Conservation (phyloP, 129 eudicot species). For the Tanacetum coccineum region DNA sequence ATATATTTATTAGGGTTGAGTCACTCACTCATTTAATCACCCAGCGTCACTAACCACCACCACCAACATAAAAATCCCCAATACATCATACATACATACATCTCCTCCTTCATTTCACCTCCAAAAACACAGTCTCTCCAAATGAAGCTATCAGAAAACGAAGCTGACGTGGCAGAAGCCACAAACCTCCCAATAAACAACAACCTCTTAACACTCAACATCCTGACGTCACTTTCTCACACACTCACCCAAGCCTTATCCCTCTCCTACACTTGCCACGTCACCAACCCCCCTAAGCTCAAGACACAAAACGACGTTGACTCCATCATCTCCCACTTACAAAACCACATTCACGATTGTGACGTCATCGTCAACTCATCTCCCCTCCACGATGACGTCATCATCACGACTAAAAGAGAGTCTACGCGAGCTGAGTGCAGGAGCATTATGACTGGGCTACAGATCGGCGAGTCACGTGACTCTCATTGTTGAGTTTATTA, state of each 20-base stretch:
- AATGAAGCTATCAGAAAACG: constrained; percentile 42
- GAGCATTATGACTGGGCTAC: constrained; percentile 68
- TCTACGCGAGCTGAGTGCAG: constrained; percentile 56
- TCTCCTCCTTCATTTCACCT: background rate
- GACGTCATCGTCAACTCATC: constrained; percentile 58
- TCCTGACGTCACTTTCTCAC: constrained; percentile 46
- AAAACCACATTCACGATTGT: constrained; percentile 42
- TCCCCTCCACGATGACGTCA: constrained; percentile 38
- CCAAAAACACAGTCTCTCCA: background rate
- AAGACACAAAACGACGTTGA: constrained; percentile 84
- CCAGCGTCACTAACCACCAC: background rate
- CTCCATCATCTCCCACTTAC: constrained; percentile 53
- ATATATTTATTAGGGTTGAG: too few relatives aligned
- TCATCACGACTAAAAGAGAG: constrained; percentile 36
- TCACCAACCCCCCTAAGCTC: constrained; percentile 50
- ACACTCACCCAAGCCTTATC: constrained; percentile 49
- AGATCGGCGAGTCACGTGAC: constrained; percentile 83
- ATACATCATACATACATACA: too few relatives aligned
- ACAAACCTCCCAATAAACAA: constrained; percentile 33
- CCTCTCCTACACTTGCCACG: constrained; percentile 45
- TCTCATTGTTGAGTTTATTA: constrained; percentile 46
- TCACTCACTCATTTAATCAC: background rate
- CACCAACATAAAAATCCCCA: constrained; percentile 16
- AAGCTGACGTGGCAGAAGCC: constrained; percentile 29
- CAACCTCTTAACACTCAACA: constrained; percentile 35